phyloP scores from a whole-genome alignment of 2,329 filamentous ascomycete genomes.

The Berkeleyomyces basicola region DNA sequence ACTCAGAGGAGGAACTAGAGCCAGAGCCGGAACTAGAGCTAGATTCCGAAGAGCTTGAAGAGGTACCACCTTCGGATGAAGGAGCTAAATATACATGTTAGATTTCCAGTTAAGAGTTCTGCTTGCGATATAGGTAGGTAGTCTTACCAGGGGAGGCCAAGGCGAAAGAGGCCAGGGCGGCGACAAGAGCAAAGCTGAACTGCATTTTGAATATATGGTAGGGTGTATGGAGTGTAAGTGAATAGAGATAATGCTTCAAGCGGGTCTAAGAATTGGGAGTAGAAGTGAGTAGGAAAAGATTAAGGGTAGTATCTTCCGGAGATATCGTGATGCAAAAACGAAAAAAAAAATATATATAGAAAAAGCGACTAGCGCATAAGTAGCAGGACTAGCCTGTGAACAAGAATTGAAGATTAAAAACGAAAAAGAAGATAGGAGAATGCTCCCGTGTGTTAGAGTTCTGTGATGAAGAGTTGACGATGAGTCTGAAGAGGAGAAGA shows the following conservation, averaged over 20 bases:
- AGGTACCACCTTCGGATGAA: not conserved
- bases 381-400: conserved; percentile 31
- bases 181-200: conserved; percentile 29
- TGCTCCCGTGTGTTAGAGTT: not conserved
- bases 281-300: conserved; percentile 19
- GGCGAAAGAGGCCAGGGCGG: conserved; percentile 28
- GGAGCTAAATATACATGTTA: not conserved
- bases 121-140: not conserved
- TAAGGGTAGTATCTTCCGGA: not conserved
- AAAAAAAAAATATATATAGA: conserved; percentile 4
- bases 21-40: not conserved
- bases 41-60: not conserved
- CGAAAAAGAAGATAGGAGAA: conserved; percentile 11
- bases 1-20: not conserved
- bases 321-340: not conserved
- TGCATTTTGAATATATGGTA: conserved; percentile 30
- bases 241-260: not conserved
- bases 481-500: conserved; percentile 9
- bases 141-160: conserved; percentile 19
- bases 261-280: no score
- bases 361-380: conserved; percentile 31
- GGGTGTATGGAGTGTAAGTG: conserved; percentile 2
- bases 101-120: not conserved
- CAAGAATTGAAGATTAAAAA: conserved; percentile 15
- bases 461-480: conserved; percentile 2